Evolutionary conservation across 2,329 filamentous ascomycete species (phyloP).

Genomic region (Pseudocercospora ulei): DNA sequence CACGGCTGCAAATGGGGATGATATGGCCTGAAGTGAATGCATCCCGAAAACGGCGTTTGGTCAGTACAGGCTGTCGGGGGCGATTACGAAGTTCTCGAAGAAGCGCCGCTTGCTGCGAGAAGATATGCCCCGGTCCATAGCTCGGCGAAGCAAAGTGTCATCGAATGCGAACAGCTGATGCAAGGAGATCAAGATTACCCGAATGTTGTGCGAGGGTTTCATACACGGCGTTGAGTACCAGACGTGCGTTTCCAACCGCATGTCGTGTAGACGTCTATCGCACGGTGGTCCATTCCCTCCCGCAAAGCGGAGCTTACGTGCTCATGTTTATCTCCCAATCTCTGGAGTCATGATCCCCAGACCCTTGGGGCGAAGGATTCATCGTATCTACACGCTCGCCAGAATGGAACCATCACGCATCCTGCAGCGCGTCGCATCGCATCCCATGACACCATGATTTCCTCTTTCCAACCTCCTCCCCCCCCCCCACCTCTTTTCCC

Average conservation of each 20-base stretch:
- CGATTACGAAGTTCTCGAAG: constrained; percentile 21
- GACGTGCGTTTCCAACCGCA: too few species aligned
- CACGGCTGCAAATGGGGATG: constrained; percentile 12
- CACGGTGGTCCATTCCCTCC: too few species aligned
- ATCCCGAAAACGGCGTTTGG: constrained; percentile 24
- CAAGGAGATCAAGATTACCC: constrained; percentile 9
- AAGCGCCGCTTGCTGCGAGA: constrained; percentile 24
- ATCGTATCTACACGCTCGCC: too few species aligned
- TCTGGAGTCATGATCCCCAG: too few species aligned
- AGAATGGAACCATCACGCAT: too few species aligned
- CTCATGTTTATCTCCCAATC: too few species aligned
- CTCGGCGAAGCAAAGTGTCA: constrained; percentile 25
- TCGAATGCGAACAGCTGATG: constrained; percentile 26
- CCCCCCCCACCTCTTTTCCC: not conserved
- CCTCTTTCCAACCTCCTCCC: not conserved
- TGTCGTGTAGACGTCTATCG: too few species aligned
- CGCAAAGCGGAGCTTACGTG: too few species aligned
- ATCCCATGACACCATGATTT: not conserved
- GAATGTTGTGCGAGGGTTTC: not conserved
- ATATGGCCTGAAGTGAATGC: constrained; percentile 19
- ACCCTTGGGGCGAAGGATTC: too few species aligned
- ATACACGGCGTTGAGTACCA: too few species aligned
- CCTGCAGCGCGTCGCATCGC: too few species aligned
- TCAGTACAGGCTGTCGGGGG: constrained; percentile 21
- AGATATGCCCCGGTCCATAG: constrained; percentile 12